A percentile compares a stretch with the other conserved stretches of the same genome.
Conservation (phyloP, 306 rosid genomes). For the Bauhinia variegata region DNA sequence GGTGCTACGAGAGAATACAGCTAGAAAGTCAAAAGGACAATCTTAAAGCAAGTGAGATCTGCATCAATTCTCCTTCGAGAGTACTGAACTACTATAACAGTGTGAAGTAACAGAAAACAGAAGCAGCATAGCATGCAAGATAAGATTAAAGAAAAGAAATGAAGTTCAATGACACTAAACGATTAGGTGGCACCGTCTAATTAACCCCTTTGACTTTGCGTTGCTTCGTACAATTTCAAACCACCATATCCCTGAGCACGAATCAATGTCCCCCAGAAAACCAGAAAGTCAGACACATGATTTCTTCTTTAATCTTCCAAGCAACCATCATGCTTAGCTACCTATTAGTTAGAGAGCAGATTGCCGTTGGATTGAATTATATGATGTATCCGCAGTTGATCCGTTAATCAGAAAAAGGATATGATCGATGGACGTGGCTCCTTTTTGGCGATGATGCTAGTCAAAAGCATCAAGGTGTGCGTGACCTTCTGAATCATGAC, state of each 20-base stretch:
- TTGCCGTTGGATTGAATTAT: no score
- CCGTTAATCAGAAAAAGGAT: constrained; percentile 1
- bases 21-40: background rate
- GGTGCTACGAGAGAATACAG: no score
- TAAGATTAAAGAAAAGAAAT: constrained; percentile 2
- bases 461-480: constrained; percentile 50
- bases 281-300: constrained; percentile 20
- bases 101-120: constrained; percentile 7
- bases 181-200: constrained; percentile 27
- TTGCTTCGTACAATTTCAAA: background rate
- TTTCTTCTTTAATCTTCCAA: constrained; percentile 11
- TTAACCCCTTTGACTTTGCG: constrained; percentile 40
- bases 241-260: constrained; percentile 1
- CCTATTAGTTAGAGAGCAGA: no score
- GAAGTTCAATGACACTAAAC: background rate
- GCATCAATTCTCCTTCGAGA: constrained; percentile 33
- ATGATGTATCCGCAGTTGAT: no score
- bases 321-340: background rate
- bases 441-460: constrained; percentile 31
- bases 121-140: background rate
- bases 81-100: background rate
- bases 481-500: constrained; percentile 45
- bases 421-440: constrained; percentile 2
- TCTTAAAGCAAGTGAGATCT: constrained; percentile 16
- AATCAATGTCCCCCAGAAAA: constrained; percentile 9